Evolutionary conservation across 805 yeast species (phyloP), one percentile per base, ranked within the genome.

Genomic region (Metschnikowia cubensis): DNA sequence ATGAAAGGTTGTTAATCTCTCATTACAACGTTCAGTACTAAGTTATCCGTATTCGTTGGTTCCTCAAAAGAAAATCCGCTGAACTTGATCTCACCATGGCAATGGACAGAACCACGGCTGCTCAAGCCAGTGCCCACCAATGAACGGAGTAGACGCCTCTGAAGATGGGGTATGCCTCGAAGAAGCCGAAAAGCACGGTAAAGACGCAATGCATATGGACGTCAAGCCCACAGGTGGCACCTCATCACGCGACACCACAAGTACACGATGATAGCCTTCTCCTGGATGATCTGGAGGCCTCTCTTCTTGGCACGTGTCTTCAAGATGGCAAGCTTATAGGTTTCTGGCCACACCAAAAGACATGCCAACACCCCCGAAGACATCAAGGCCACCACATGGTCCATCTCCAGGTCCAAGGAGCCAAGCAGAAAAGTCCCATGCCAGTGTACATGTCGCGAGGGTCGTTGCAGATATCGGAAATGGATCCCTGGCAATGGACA

Each of bases 401-500:
- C 59, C 59, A 57, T 20, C 53, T 49, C 61, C 61, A 57, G 35
- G 50, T 43, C 59, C 83, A 58, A 1, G 61, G 59, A n/a, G 53
- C 48, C 20, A 56, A 51, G 64, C 91, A 84, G 69, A 85, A 87
- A n/a, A 83, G 67, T 3, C 87, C 80, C 83, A 87, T 80, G n/a
- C 94, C 90, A 3, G 83, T 58, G 14, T 89, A 86, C 61, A 83
- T 68, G 62, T 82, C 81, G 38, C 79, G 77, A 4, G 83, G 80
- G 13, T 63, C 57, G 29, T 52, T 51, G 18, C 91, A 89, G 43
- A 89, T 67, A 68, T 89, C 96, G 48, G 84, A 71, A 54, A 89
- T 81, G 4, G 94, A 83, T 55, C 96, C 97, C 91, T 89, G 11
- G 89, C 92, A 56, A 87, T 81, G 8, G 96, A 84, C 69, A 89